Evolutionary conservation across 371 early-diverging fungal genomes (phyloP).

Genomic region (Mucor ambiguus): DNA sequence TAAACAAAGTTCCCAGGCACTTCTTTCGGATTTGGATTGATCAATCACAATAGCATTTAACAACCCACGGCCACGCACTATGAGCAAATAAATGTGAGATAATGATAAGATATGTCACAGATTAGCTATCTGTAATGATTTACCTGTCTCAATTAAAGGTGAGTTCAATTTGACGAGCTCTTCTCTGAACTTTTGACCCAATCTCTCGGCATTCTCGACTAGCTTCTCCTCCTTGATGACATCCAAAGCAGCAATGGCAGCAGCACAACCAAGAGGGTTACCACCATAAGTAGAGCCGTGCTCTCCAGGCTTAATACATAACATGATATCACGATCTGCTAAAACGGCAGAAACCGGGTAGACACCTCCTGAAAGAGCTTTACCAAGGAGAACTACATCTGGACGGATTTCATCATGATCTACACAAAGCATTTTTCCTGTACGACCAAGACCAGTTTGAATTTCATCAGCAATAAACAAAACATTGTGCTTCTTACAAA

Average conservation of each 20-base stretch:
- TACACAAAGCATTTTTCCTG: conserved; percentile 92
- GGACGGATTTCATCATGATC: conserved; percentile 91
- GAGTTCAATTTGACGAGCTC: conserved; percentile 72
- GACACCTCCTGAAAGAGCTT: conserved; percentile 94
- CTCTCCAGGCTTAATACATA: conserved; percentile 93
- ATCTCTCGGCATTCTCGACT: conserved; percentile 70
- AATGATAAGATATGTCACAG: background rate
- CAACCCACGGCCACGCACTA: conserved; percentile 93
- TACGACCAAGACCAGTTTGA: conserved; percentile 96
- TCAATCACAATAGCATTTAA: conserved; percentile 97
- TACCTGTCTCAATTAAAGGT: conserved; percentile 73
- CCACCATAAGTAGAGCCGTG: conserved; percentile 98
- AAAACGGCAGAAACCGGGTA: conserved; percentile 96
- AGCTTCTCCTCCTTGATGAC: conserved; percentile 95
- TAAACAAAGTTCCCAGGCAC: conserved; percentile 97
- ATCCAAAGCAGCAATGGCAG: conserved; percentile 91
- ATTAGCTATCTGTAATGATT: background rate
- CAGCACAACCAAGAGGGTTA: conserved; percentile 94
- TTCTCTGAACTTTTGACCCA: conserved; percentile 86
- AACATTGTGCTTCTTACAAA: conserved; percentile 97
- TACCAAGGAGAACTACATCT: conserved; percentile 94
- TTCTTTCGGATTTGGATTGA: conserved; percentile 76
- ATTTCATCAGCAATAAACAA: conserved; percentile 98
- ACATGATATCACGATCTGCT: conserved; percentile 88
- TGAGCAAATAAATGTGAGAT: background rate